Base-by-base conservation (phyloP, 1,284 basidiomycete species). In the Flammula alnicola region DNA sequence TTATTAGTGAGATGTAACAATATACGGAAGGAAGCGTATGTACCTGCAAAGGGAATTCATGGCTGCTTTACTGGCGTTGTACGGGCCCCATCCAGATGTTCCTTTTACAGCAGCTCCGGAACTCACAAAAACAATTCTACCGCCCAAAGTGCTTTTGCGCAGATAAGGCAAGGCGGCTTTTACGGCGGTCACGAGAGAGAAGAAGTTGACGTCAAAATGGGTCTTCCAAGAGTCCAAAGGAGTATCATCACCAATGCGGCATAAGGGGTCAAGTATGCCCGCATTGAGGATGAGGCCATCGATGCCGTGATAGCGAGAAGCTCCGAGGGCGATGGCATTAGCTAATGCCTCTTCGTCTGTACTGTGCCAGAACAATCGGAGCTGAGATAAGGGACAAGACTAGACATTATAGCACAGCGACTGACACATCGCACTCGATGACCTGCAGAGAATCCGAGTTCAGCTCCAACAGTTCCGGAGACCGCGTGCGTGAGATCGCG, bases 241-340 rank as follows among this genome's bases (percentile, higher is more conserved):
- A 2, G 70, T 69, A 40, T 66, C 62, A 51, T 74, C 71, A 20
- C 64, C 69, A 35, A 79, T 71, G 23, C 66, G 66, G 52, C 73
- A 69, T 22, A 75, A 49, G 10, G 74, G 74, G 40, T 74, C 78
- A 29, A 93, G 67, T 0, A 80, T 78, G 8, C 81, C 93, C 6
- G 93, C 93, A 57, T 93, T 94, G 51, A 95, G 77, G 41, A 95
- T 71, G 44, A 95, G 70, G 14, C 76, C 84, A 63, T 95, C 90
- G 52, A 95, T 73, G 40, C 76, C 70, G 10, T 81, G 74, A 62
- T 81, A 90, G 17, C 65, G 78, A 41, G 76, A 70, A 39, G 72
- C 60, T 10, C 75, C 81, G 3, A 64, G 66, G 16, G 62, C 52
- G 49, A 91, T 76, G 20, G 83, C 82, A 11, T 67, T 57, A 14